These are phyloP conservation scores for Boletus sp. DNA, from an alignment of 768 basidiomycete species.

Conservation along the genomic window DNA sequence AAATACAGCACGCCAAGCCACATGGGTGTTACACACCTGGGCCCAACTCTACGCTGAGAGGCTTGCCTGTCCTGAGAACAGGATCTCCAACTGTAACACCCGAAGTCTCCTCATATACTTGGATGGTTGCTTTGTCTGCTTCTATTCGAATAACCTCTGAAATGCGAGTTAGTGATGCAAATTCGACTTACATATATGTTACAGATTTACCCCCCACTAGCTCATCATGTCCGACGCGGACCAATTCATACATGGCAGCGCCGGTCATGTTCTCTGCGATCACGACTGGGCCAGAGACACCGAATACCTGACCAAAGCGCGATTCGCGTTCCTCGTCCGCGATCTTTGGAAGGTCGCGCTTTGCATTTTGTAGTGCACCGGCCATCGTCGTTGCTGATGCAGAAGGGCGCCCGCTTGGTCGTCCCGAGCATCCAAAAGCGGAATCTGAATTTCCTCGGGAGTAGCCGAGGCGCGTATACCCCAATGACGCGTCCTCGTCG, in stretches of 20 bases:
- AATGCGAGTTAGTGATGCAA: conserved; percentile 11
- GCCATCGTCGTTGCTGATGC: conserved; percentile 58
- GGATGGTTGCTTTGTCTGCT: conserved; percentile 95
- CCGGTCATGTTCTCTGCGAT: conserved; percentile 94
- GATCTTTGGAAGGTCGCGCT: conserved; percentile 83
- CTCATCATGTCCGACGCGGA: conserved; percentile 97
- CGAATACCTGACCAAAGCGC: conserved; percentile 83
- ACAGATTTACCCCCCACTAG: conserved; percentile 81
- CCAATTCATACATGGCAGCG: conserved; percentile 96
- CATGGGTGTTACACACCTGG: conserved; percentile 60
- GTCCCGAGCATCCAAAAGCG: conserved; percentile 25
- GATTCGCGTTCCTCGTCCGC: conserved; percentile 89
- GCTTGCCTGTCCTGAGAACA: conserved; percentile 95
- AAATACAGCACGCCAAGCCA: background rate
- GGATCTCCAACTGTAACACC: conserved; percentile 99
- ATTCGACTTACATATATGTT: background rate
- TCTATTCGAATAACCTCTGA: conserved; percentile 99
- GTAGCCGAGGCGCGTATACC: conserved; percentile 26
- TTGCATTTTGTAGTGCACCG: conserved; percentile 89
- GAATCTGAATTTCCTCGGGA: conserved; percentile 26
- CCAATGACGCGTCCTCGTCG: conserved; percentile 37
- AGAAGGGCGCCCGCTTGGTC: background rate
- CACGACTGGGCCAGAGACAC: conserved; percentile 98
- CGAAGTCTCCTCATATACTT: conserved; percentile 99
- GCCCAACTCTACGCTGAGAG: conserved; percentile 95